Percentiles rank a stretch among this genome's conserved stretches.
These are phyloP conservation scores for Penicillium rolfsii DNA, from an alignment of 2,329 filamentous ascomycete species.

Conservation along the genomic window DNA sequence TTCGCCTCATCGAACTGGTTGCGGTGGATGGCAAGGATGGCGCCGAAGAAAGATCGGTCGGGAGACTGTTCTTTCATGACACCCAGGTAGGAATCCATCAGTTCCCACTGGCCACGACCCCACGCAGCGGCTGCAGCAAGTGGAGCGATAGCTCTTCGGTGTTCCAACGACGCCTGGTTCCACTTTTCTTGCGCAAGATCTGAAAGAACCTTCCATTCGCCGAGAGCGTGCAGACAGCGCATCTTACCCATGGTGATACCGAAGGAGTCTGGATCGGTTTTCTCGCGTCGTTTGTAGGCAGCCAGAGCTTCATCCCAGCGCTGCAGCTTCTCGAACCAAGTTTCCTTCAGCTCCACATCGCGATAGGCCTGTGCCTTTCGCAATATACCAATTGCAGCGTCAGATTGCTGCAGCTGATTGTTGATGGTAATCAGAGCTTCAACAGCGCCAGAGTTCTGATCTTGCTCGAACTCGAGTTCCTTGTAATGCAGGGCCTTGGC, in stretches of 20 bases:
- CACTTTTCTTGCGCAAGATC: constrained; percentile 89
- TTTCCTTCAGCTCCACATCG: constrained; percentile 94
- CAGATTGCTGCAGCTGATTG: constrained; percentile 97
- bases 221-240: constrained; percentile 94
- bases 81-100: constrained; percentile 95
- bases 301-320: constrained; percentile 96
- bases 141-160: constrained; percentile 87
- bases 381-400: constrained; percentile 96
- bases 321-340: constrained; percentile 98
- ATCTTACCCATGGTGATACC: constrained; percentile 99
- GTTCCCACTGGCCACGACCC: constrained; percentile 95
- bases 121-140: constrained; percentile 94
- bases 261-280: constrained; percentile 74
- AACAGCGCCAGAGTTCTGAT: constrained; percentile 92
- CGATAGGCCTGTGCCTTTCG: constrained; percentile 94
- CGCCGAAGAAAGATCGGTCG: constrained; percentile 95
- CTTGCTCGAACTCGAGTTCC: constrained; percentile 95
- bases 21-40: constrained; percentile 89
- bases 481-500: constrained; percentile 99
- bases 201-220: constrained; percentile 94
- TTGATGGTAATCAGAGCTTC: constrained; percentile 99
- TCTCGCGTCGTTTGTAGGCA: constrained; percentile 86
- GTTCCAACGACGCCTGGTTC: constrained; percentile 83
- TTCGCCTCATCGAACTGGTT: constrained; percentile 93
- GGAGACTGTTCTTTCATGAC: constrained; percentile 94